These are phyloP conservation scores for Flaveria ramosissima DNA, from an alignment of 129 eudicot species.

Conservation along the genomic window DNA sequence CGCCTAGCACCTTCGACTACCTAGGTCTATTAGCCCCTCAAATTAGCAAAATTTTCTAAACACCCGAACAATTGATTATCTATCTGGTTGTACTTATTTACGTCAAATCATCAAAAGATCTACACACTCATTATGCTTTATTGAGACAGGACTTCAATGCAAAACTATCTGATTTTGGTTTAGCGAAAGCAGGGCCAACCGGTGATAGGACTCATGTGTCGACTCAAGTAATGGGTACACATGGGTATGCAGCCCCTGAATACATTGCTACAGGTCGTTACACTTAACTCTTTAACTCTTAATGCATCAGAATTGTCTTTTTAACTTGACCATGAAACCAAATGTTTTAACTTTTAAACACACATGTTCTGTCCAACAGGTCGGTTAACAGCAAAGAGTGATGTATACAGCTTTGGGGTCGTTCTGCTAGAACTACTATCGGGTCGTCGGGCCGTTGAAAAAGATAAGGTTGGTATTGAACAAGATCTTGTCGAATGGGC, in stretches of 20 bases:
- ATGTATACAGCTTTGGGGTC: slow-evolving; percentile 94
- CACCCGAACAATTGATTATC: neutral
- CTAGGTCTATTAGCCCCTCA: too few species aligned
- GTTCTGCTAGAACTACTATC: slow-evolving; percentile 78
- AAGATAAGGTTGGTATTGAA: slow-evolving; percentile 59
- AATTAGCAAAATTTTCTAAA: neutral
- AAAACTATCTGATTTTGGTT: slow-evolving; percentile 86
- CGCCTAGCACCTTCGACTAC: too few species aligned
- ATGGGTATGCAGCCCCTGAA: slow-evolving; percentile 97
- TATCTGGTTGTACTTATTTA: neutral
- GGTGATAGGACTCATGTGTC: slow-evolving; percentile 92
- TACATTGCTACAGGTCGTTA: slow-evolving; percentile 80
- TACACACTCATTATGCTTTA: slow-evolving; percentile 7
- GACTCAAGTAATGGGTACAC: slow-evolving; percentile 95
- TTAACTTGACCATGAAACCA: neutral
- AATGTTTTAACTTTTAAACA: neutral
- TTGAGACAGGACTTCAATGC: slow-evolving; percentile 79
- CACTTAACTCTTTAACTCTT: neutral
- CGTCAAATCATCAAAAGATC: neutral
- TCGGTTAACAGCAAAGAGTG: slow-evolving; percentile 77
- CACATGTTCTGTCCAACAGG: slow-evolving; percentile 44
- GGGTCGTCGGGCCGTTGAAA: slow-evolving; percentile 85
- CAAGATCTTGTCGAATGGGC: slow-evolving; percentile 93
- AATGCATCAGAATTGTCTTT: neutral
- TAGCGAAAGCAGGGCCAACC: slow-evolving; percentile 93